Conservation (phyloP, 176 grass and related monocot genomes). For the Musa troglodytarum region DNA sequence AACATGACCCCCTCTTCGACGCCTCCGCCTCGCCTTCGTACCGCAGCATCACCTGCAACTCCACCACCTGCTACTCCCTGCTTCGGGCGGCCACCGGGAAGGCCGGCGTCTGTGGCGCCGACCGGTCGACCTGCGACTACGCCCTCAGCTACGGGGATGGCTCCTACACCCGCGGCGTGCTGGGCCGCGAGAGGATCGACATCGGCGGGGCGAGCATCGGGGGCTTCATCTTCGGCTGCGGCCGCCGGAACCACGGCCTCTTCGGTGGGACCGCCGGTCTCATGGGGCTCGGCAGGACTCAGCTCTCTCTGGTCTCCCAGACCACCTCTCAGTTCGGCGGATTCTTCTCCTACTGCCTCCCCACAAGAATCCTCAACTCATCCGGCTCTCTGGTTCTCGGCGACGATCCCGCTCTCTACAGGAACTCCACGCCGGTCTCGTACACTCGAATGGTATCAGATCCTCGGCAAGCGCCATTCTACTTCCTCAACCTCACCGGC, state of each 20-base stretch:
- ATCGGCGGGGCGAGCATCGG: slow-evolving; percentile 44
- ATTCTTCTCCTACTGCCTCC: slow-evolving; percentile 72
- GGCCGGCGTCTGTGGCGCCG: slow-evolving; percentile 41
- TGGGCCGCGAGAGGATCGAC: slow-evolving; percentile 55
- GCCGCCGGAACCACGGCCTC: slow-evolving; percentile 57
- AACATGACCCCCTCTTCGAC: slow-evolving; percentile 71
- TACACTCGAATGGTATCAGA: slow-evolving; percentile 86
- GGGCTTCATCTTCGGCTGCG: slow-evolving; percentile 76
- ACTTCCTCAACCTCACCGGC: slow-evolving; percentile 81
- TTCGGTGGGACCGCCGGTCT: slow-evolving; percentile 62
- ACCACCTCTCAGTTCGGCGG: slow-evolving; percentile 42
- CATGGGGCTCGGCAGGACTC: slow-evolving; percentile 59
- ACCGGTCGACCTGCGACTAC: slow-evolving; percentile 51
- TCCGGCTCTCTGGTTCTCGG: slow-evolving; percentile 63
- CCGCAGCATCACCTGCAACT: slow-evolving; percentile 52
- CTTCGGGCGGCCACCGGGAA: slow-evolving; percentile 57
- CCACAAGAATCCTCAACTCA: slow-evolving; percentile 17
- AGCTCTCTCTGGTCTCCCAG: slow-evolving; percentile 50
- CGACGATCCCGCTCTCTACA: slow-evolving; percentile 29
- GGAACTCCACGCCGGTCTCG: slow-evolving; percentile 37
- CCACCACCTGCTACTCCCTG: slow-evolving; percentile 53
- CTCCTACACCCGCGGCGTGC: slow-evolving; percentile 71
- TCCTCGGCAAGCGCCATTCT: slow-evolving; percentile 65
- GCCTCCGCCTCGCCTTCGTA: slow-evolving; percentile 59
- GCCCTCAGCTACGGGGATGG: slow-evolving; percentile 72